Conservation (phyloP, 495 filamentous ascomycete genomes). For the Neurospora sublineolata region DNA sequence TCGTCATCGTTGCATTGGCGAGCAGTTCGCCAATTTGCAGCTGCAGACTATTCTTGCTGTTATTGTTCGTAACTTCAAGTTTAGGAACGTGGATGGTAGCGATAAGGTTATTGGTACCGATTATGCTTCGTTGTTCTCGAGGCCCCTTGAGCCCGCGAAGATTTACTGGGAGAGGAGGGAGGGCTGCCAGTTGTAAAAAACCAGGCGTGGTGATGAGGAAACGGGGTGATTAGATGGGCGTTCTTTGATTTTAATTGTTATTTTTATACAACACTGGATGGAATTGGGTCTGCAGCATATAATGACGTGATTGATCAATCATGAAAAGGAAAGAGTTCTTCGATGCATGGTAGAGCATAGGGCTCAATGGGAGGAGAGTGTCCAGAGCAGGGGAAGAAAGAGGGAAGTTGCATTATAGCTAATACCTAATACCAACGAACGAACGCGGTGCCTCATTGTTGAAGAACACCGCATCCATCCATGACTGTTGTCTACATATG, state of each 20-base stretch:
- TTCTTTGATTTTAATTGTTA: neutral
- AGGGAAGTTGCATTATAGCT: neutral
- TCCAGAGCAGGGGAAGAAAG: neutral
- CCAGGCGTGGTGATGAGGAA: neutral
- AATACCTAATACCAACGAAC: neutral
- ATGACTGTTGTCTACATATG: neutral
- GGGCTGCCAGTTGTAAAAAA: neutral
- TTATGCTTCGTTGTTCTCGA: slow-evolving; percentile 58
- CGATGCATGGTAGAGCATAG: neutral
- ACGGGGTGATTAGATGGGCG: neutral
- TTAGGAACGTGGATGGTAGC: slow-evolving; percentile 58
- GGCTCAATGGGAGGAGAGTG: neutral
- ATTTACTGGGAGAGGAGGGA: slow-evolving; percentile 55
- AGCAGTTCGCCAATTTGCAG: slow-evolving; percentile 94
- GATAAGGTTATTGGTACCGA: slow-evolving; percentile 68
- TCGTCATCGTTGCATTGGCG: slow-evolving; percentile 88
- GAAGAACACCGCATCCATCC: neutral
- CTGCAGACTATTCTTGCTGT: slow-evolving; percentile 74
- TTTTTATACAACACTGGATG: neutral
- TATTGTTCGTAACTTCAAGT: slow-evolving; percentile 62
- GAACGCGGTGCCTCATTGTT: neutral
- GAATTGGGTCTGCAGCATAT: neutral
- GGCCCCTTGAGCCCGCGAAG: slow-evolving; percentile 52
- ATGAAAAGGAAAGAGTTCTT: neutral
- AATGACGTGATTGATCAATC: neutral